Percentiles rank a stretch among this genome's conserved stretches.
Evolutionary conservation across 495 filamentous ascomycete species (phyloP).

Genomic region (Aspergillus sclerotiicarbonarius): DNA sequence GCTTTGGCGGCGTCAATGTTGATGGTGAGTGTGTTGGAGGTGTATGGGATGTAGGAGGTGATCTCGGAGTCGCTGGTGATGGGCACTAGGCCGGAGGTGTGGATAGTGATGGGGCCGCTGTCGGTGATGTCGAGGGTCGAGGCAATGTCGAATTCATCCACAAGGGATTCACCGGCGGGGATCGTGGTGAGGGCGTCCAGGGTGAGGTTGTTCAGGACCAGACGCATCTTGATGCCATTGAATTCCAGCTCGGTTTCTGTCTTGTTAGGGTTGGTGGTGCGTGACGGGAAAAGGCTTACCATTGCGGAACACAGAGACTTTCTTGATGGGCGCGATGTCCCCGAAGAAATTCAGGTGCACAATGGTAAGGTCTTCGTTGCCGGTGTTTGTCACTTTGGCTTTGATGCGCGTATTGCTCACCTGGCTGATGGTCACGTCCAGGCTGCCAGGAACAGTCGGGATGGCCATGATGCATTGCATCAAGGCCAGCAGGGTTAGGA

Average conservation of each 20-base stretch:
- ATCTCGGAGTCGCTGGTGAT: constrained; percentile 43
- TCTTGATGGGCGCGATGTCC: constrained; percentile 57
- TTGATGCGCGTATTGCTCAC: constrained; percentile 57
- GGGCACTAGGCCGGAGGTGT: constrained; percentile 51
- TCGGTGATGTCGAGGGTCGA: constrained; percentile 52
- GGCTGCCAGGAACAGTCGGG: constrained; percentile 41
- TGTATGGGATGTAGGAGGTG: constrained; percentile 42
- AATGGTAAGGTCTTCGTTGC: constrained; percentile 51
- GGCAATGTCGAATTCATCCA: constrained; percentile 57
- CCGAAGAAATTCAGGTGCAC: constrained; percentile 63
- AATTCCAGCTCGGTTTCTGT: constrained; percentile 53
- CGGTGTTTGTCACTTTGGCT: constrained; percentile 60
- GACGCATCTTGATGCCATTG: constrained; percentile 53
- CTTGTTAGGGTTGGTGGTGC: not conserved
- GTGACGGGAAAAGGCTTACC: constrained; percentile 31
- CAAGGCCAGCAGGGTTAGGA: constrained; percentile 36
- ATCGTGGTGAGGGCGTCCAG: constrained; percentile 56
- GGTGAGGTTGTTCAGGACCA: constrained; percentile 44
- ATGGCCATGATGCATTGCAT: constrained; percentile 39
- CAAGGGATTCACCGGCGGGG: constrained; percentile 52
- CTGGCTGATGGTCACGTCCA: constrained; percentile 53
- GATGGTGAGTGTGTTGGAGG: constrained; percentile 46
- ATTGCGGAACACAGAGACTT: constrained; percentile 54
- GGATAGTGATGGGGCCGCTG: constrained; percentile 48
- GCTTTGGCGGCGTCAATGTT: constrained; percentile 51